These are phyloP conservation scores for Melanopsichium pennsylvanicum DNA, from an alignment of 1,284 basidiomycete genomes.

Conservation along the genomic window DNA sequence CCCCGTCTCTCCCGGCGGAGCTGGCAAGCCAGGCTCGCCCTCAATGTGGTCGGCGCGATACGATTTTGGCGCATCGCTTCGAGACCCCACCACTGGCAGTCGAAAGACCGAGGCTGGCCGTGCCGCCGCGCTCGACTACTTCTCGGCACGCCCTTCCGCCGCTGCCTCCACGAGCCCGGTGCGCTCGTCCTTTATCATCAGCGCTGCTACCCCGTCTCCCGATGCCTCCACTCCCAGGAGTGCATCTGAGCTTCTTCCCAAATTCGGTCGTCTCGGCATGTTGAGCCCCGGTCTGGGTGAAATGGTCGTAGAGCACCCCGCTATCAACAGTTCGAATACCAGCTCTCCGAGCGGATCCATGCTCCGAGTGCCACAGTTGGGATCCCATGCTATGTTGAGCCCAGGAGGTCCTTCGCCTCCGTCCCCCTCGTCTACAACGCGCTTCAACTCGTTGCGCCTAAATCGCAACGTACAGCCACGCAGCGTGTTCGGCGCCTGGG, in stretches of 20 bases:
- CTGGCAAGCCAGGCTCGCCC: constrained; percentile 59
- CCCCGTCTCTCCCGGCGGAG: constrained; percentile 57
- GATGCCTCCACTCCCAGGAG: constrained; percentile 37
- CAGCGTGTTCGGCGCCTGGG: constrained; percentile 27
- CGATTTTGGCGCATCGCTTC: constrained; percentile 70
- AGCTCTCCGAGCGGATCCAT: constrained; percentile 32
- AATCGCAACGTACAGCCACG: constrained; percentile 35
- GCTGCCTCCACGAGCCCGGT: constrained; percentile 13
- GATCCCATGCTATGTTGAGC: not conserved
- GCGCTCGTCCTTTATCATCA: constrained; percentile 34
- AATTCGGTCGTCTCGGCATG: constrained; percentile 55
- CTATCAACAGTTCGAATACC: constrained; percentile 25
- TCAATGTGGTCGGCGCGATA: constrained; percentile 65
- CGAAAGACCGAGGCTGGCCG: constrained; percentile 50
- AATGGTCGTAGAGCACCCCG: constrained; percentile 47
- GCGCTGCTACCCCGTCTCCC: constrained; percentile 48
- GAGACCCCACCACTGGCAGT: constrained; percentile 63
- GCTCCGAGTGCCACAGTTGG: constrained; percentile 32
- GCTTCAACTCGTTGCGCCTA: constrained; percentile 52
- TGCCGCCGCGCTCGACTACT: constrained; percentile 60
- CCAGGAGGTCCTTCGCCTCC: constrained; percentile 1
- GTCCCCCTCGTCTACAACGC: constrained; percentile 12
- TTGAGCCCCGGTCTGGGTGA: constrained; percentile 55
- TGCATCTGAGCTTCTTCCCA: constrained; percentile 35
- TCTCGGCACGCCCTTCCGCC: constrained; percentile 48